These are phyloP conservation scores for Annona squamosa DNA, from an alignment of 164 flowering plant species.

Conservation along the genomic window DNA sequence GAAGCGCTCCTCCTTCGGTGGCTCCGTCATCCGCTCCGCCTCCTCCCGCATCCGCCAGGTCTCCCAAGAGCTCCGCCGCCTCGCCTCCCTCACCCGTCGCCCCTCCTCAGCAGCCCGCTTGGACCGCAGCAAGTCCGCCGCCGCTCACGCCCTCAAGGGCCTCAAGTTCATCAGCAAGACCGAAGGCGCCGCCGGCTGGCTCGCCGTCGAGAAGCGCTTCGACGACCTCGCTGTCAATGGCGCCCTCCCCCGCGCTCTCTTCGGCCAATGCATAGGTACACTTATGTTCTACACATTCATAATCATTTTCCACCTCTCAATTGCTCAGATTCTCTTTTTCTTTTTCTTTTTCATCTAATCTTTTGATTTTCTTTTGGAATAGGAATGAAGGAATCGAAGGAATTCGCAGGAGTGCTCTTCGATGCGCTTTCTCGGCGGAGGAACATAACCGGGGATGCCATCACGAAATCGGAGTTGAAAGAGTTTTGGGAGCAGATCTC, in stretches of 20 bases:
- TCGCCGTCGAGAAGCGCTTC: slow-evolving; percentile 41
- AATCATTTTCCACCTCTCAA: neutral
- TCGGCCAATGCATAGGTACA: slow-evolving; percentile 57
- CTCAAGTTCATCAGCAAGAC: slow-evolving; percentile 76
- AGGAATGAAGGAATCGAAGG: slow-evolving; percentile 63
- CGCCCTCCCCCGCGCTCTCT: slow-evolving; percentile 30
- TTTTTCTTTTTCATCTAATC: neutral
- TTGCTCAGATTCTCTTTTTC: neutral
- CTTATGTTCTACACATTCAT: no score
- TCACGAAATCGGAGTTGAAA: slow-evolving; percentile 33
- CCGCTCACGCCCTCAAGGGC: slow-evolving; percentile 76
- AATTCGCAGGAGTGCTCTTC: slow-evolving; percentile 50
- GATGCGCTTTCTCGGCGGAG: slow-evolving; percentile 47
- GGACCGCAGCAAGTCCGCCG: slow-evolving; percentile 70
- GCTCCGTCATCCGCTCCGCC: slow-evolving; percentile 32
- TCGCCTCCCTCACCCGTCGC: slow-evolving; percentile 34
- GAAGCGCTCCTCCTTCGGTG: slow-evolving; percentile 35
- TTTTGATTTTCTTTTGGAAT: neutral
- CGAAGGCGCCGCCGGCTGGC: slow-evolving; percentile 67
- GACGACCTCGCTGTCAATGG: slow-evolving; percentile 33
- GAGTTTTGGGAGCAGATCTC: slow-evolving; percentile 66
- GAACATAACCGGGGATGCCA: slow-evolving; percentile 25
- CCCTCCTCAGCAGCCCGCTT: slow-evolving; percentile 17
- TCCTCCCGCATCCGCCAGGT: slow-evolving; percentile 41
- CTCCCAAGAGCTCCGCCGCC: slow-evolving; percentile 55